phyloP scores from a whole-genome alignment of 306 rosid genomes.

The Sicyos edulis region DNA sequence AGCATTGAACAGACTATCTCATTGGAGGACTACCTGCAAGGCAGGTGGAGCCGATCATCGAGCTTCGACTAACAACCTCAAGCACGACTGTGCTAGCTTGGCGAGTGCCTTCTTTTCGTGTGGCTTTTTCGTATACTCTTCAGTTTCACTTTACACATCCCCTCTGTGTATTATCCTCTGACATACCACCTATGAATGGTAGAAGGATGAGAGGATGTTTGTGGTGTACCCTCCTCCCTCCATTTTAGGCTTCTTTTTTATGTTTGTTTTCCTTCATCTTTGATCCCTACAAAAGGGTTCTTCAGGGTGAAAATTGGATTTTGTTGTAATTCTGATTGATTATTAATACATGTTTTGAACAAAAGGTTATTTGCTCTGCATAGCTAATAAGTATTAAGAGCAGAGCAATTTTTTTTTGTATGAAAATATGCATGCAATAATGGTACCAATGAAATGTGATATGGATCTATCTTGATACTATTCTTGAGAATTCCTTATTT shows the following conservation, averaged over 20 bases:
- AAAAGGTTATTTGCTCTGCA: background rate
- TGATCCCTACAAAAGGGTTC: background rate
- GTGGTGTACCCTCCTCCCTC: conserved; percentile 84
- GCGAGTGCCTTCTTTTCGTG: conserved; percentile 20
- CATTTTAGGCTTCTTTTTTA: conserved; percentile 34
- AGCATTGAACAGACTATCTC: conserved; percentile 73
- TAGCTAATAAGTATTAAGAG: background rate
- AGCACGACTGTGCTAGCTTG: background rate
- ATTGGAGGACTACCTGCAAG: conserved; percentile 74
- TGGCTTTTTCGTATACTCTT: conserved; percentile 40
- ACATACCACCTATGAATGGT: no score
- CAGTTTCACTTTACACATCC: no score
- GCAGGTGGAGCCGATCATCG: conserved; percentile 88
- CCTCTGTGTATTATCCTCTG: no score
- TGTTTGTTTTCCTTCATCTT: background rate
- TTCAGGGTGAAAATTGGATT: conserved; percentile 14
- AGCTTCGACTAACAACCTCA: conserved; percentile 67
- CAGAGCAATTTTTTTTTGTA: conserved; percentile 3
- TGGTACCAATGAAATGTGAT: no score
- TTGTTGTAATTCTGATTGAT: no score
- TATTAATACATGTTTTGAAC: background rate
- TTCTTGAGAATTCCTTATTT: no score
- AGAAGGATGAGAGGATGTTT: conserved; percentile 91
- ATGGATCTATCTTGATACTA: no score
- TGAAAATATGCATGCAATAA: no score